Evolutionary conservation across 2,329 filamentous ascomycete species (phyloP), one percentile per base, ranked within the genome.

Genomic region (Botrytis galanthina): DNA sequence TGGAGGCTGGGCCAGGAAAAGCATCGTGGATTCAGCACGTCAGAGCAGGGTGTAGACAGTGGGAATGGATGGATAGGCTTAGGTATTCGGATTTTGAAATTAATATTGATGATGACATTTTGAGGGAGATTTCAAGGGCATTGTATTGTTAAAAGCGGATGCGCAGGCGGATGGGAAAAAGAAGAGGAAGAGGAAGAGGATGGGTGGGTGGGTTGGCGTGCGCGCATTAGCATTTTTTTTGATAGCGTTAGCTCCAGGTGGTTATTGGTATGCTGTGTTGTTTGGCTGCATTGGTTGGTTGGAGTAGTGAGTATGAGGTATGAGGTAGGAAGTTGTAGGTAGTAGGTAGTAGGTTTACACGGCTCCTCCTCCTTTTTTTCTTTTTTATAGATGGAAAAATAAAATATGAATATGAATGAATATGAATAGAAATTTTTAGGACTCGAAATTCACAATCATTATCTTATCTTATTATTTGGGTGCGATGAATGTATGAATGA

Each of bases 31-130:
- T 4, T 26, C 4, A 37, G 44, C 63, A 29, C 7, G n/a, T 32
- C n/a, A 29, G 51, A 54, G 48, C 16, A 29, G n/a, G 18, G 51
- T 57, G 14, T 57, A 29, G 51, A n/a, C 42, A 61, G 29, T 6
- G 18, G 20, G 26, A 32, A 10, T 42, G 39, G 16, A n/a, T 54
- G 26, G 8, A 51, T 46, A 35, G n/a, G 62, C 20, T 46, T 64
- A 14, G 62, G 42, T 16, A 46, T 46, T 26, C 4, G 9, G 18
- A 32, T 64, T 35, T 46, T 12, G 9, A 14, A 9, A 20, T 5
- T 64, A 29, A 64, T 64, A 20, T 54, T 54, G 32, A 51, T 68
- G n/a, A 44, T 48, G 42, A 37, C 22, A 54, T 68, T 68, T 54
- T 48, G 29, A n/a, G 32, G 22, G 32, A 10, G 16, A 22, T 35